phyloP scores from a whole-genome alignment of 208 protist genomes.

The Angomonas ambiguus region DNA sequence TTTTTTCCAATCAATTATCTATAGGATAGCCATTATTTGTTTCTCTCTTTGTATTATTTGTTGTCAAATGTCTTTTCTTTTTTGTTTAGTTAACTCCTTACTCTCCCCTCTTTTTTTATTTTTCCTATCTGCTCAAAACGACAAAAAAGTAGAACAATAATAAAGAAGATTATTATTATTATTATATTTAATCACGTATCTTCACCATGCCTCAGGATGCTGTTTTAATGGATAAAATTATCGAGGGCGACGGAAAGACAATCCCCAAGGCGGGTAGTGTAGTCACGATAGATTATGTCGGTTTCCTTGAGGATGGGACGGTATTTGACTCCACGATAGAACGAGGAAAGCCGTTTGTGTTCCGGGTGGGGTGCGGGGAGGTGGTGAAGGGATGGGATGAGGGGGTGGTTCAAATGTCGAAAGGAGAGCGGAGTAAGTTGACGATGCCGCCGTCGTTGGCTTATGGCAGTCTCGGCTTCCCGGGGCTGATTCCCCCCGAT shows the following conservation, averaged over 20 bases:
- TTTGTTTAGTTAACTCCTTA: no score
- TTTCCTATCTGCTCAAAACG: constrained; percentile 3
- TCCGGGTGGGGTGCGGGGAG: constrained; percentile 88
- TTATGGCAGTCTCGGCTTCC: constrained; percentile 86
- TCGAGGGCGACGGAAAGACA: constrained; percentile 91
- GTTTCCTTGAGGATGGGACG: constrained; percentile 71
- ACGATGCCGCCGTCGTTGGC: constrained; percentile 88
- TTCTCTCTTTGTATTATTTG: no score
- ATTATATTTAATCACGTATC: constrained; percentile 5
- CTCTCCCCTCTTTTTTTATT: constrained; percentile 13
- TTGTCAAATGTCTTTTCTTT: no score
- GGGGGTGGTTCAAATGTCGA: constrained; percentile 92
- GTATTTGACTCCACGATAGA: constrained; percentile 88
- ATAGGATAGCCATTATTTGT: no score
- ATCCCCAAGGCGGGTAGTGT: constrained; percentile 78
- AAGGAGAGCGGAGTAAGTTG: constrained; percentile 90
- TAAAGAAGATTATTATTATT: constrained; percentile 13
- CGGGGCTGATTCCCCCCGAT: constrained; percentile 85
- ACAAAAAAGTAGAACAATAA: no score
- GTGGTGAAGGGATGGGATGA: constrained; percentile 94
- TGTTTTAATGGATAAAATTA: constrained; percentile 90
- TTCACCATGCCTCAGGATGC: constrained; percentile 53
- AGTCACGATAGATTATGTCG: constrained; percentile 89
- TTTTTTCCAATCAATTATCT: no score
- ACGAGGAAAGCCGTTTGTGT: constrained; percentile 90